A percentile compares a stretch with the other conserved stretches of the same genome.
Evolutionary conservation across 345 rosid species (phyloP).

Genomic region (Cardamine chenopodiifolia): DNA sequence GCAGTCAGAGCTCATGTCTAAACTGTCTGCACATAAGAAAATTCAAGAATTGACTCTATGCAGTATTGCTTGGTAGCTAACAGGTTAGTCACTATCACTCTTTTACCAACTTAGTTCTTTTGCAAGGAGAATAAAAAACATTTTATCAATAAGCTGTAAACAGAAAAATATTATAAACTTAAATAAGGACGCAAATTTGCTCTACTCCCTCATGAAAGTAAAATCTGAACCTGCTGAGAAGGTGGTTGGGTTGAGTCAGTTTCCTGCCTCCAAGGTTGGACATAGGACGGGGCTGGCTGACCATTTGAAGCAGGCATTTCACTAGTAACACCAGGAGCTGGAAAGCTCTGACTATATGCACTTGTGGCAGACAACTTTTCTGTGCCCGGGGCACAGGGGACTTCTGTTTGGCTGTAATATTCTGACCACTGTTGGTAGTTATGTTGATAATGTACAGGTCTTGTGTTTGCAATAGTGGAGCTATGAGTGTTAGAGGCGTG

Average conservation of each 20-base stretch:
- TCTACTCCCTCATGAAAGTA: conserved; percentile 25
- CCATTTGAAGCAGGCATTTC: conserved; percentile 60
- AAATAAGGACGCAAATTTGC: conserved; percentile 2
- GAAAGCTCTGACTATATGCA: conserved; percentile 58
- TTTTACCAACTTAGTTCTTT: background rate
- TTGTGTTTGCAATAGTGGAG: conserved; percentile 54
- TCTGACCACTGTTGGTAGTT: conserved; percentile 85
- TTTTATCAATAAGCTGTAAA: background rate
- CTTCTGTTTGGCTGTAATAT: conserved; percentile 88
- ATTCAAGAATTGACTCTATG: conserved; percentile 17
- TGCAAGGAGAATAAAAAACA: conserved; percentile 10
- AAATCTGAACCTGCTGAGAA: conserved; percentile 68
- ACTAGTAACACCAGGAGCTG: conserved; percentile 56
- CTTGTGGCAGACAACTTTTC: conserved; percentile 69
- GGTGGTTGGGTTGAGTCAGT: conserved; percentile 56
- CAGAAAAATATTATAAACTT: background rate
- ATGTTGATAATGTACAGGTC: conserved; percentile 73
- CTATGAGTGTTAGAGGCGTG: conserved; percentile 58
- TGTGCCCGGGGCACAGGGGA: conserved; percentile 97
- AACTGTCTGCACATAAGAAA: conserved; percentile 7
- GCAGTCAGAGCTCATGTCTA: conserved; percentile 26
- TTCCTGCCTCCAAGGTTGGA: conserved; percentile 72
- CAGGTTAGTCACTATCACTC: conserved; percentile 10
- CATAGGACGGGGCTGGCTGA: conserved; percentile 59
- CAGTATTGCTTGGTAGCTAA: conserved; percentile 5